These are phyloP conservation scores for Globisporangium barbulae DNA, from an alignment of 352 stramenopile genomes.

Conservation along the genomic window DNA sequence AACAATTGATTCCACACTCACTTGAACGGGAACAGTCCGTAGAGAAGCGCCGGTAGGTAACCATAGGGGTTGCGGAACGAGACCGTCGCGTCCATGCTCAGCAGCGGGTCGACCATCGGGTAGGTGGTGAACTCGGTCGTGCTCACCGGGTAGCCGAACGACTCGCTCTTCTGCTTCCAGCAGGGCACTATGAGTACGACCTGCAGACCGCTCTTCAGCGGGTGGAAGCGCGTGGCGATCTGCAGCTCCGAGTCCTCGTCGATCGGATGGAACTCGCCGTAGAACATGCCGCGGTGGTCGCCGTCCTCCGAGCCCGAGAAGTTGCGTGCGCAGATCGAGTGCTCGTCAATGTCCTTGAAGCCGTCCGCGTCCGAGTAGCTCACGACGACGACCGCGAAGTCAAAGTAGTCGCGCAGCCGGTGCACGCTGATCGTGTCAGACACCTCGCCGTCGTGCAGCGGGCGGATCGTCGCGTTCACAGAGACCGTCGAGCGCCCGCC, in stretches of 20 bases:
- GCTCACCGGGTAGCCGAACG: conserved; percentile 77
- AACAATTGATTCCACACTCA: conserved; percentile 25
- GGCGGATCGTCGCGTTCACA: conserved; percentile 45
- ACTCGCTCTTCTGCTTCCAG: conserved; percentile 81
- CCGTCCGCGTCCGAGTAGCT: conserved; percentile 53
- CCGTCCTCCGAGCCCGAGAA: conserved; percentile 39
- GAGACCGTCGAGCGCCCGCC: conserved; percentile 43
- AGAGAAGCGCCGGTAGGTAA: conserved; percentile 76
- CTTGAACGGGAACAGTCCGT: conserved; percentile 84
- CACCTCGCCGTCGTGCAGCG: conserved; percentile 51
- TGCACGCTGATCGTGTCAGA: conserved; percentile 66
- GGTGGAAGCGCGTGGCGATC: conserved; percentile 50
- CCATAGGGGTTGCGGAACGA: conserved; percentile 82
- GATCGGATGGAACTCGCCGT: conserved; percentile 57
- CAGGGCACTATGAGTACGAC: conserved; percentile 68
- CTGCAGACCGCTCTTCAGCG: conserved; percentile 49
- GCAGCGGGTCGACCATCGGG: conserved; percentile 67
- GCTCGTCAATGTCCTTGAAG: conserved; percentile 47
- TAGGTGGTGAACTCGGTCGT: conserved; percentile 64
- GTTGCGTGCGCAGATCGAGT: conserved; percentile 52
- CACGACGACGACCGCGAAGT: conserved; percentile 66
- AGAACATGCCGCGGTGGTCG: conserved; percentile 40
- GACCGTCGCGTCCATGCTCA: conserved; percentile 57
- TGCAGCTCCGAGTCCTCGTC: conserved; percentile 35
- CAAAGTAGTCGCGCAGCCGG: conserved; percentile 72